Evolutionary conservation across 805 yeast species (phyloP), one percentile per base, ranked within the genome.

Genomic region (Torulaspora gathmanii): DNA sequence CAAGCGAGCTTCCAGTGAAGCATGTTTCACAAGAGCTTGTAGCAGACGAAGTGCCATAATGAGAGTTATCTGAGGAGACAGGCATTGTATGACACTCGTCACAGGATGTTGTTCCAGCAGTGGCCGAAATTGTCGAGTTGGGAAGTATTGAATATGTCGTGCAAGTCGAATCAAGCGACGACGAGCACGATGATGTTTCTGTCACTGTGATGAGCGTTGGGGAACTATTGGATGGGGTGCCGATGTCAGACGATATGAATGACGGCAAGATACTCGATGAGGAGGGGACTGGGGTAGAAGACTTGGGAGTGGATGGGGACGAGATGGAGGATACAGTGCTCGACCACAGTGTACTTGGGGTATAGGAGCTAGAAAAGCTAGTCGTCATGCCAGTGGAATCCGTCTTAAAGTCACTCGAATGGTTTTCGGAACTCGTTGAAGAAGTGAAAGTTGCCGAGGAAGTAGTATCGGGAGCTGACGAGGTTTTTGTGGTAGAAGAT

Each of bases 191-290:
- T 12, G 25, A 22, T 10, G 8, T 10, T 6, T 4, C 2, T 2
- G 41, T 38, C n/a, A 17, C 29, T 10, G 15, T 20, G n/a, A 28
- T n/a, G 3, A 20, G 7, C 11, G 20, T 10, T 7, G 31, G 31
- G 2, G 5, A 23, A 13, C 34, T 31, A 31, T 31, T 19, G 3
- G 34, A 31, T 15, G 34, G 17, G 19, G 10, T 16, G 9, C n/a
- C 16, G 20, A 15, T 11, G 9, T 31, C 20, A 6, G 22, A 31
- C 16, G 34, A 9, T 3, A 16, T 16, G 30, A 20, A 13, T 12
- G 34, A 38, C 13, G 41, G 41, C 9, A 38, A 13, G 22, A 38
- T 29, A 25, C 41, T 38, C 10, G 41, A 38, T 28, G 41, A 37
- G 6, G 22, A 11, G 13, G 19, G 12, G 20, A 17, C n/a, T 7